Percentiles rank a stretch among this genome's conserved stretches.
phyloP scores from a whole-genome alignment of 2,329 filamentous ascomycete species.

The Sporothrix inflata region DNA sequence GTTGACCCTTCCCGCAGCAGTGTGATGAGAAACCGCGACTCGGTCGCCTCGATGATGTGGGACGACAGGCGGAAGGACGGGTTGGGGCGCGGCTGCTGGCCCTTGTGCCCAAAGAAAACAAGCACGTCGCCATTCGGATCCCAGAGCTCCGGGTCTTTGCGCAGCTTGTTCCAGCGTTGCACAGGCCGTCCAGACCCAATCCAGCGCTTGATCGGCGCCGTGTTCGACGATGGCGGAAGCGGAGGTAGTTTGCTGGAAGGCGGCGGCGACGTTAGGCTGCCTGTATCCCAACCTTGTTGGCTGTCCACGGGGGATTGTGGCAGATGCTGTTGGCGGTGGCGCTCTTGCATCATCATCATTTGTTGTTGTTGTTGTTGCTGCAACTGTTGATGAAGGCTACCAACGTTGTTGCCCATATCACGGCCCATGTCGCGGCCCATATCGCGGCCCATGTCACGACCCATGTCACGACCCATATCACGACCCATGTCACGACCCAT shows the following conservation, averaged over 20 bases:
- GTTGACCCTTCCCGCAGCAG: constrained; percentile 57
- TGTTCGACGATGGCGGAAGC: constrained; percentile 42
- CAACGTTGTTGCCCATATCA: constrained; percentile 21
- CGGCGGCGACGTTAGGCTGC: constrained; percentile 43
- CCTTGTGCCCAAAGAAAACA: constrained; percentile 56
- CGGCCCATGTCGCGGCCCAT: neutral
- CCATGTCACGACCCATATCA: neutral
- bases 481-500: neutral
- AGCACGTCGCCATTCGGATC: constrained; percentile 64
- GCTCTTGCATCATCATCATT: constrained; percentile 24
- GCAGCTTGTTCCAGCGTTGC: constrained; percentile 60
- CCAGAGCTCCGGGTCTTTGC: constrained; percentile 64
- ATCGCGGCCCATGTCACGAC: constrained; percentile 9
- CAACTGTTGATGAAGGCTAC: constrained; percentile 27
- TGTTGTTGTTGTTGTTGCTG: constrained; percentile 28
- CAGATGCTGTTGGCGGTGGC: constrained; percentile 27
- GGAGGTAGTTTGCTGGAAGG: constrained; percentile 50
- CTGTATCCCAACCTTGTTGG: constrained; percentile 36
- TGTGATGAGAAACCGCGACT: constrained; percentile 57
- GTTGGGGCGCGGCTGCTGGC: constrained; percentile 49
- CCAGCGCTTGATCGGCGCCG: constrained; percentile 57
- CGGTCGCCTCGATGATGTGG: constrained; percentile 60
- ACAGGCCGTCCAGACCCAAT: constrained; percentile 53
- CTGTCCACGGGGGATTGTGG: constrained; percentile 24
- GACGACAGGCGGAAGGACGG: constrained; percentile 62